Evolutionary conservation across 2,329 filamentous ascomycete species (phyloP).

Genomic region (Aspergillus pseudonomiae): DNA sequence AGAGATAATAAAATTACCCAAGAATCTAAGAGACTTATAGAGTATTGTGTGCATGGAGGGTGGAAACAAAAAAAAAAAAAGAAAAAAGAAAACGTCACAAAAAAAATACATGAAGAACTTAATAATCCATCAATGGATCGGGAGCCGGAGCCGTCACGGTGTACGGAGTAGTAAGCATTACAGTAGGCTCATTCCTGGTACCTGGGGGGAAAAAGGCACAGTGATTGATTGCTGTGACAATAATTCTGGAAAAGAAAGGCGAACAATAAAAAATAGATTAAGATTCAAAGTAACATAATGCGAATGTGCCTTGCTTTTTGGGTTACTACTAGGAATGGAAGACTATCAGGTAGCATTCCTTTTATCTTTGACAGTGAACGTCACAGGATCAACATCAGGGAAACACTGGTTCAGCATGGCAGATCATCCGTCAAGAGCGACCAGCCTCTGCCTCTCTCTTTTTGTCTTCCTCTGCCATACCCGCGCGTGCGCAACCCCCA

Average conservation of each 20-base stretch:
- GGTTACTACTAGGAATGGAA: background rate
- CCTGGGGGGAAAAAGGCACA: background rate
- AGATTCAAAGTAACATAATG: background rate
- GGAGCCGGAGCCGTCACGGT: background rate
- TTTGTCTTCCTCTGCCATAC: constrained; percentile 3
- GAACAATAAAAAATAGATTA: background rate
- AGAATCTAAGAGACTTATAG: background rate
- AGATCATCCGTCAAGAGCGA: constrained; percentile 19
- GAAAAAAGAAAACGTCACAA: background rate
- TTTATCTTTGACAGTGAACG: constrained; percentile 6
- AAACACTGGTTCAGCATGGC: constrained; percentile 18
- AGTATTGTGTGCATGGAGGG: background rate
- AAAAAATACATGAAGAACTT: constrained; percentile 21
- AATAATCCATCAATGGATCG: constrained; percentile 4
- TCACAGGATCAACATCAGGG: constrained; percentile 17
- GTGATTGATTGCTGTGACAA: background rate
- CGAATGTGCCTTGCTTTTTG: constrained; percentile 8
- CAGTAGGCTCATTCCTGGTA: background rate
- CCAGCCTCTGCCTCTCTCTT: constrained; percentile 16
- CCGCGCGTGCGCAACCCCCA: constrained; percentile 11
- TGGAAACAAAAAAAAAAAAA: background rate
- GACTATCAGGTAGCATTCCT: background rate
- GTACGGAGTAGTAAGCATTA: constrained; percentile 1
- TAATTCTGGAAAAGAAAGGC: background rate
- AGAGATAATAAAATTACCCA: background rate